Percentiles rank a stretch among this genome's conserved stretches.
Evolutionary conservation across 2,329 filamentous ascomycete species (phyloP).

Genomic region (Dactylonectria estremocensis): DNA sequence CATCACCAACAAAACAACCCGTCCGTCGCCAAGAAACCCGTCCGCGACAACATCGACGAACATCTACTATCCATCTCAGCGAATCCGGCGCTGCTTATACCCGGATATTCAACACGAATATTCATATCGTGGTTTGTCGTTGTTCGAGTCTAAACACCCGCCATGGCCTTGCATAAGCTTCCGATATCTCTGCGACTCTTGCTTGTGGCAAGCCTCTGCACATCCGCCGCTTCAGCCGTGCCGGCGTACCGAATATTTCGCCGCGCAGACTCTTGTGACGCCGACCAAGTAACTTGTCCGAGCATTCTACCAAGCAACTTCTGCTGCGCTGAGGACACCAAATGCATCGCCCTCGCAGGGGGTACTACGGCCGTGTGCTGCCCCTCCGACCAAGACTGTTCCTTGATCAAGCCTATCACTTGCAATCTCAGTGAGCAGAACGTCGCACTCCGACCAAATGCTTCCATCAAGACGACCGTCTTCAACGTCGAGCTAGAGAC

Average conservation of each 20-base stretch:
- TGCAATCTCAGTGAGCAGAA: slow-evolving; percentile 77
- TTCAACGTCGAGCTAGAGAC: slow-evolving; percentile 68
- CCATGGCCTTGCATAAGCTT: slow-evolving; percentile 38
- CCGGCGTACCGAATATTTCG: slow-evolving; percentile 57
- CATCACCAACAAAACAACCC: not conserved
- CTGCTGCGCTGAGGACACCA: slow-evolving; percentile 72
- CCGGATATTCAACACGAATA: slow-evolving; percentile 8
- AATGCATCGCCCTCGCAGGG: slow-evolving; percentile 75
- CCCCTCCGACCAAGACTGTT: slow-evolving; percentile 70
- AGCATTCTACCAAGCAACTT: slow-evolving; percentile 73
- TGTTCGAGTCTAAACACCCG: slow-evolving; percentile 18
- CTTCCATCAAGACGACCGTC: slow-evolving; percentile 77
- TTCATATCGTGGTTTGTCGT: not conserved
- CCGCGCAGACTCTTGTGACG: slow-evolving; percentile 66
- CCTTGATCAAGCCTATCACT: slow-evolving; percentile 73
- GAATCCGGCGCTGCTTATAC: slow-evolving; percentile 7
- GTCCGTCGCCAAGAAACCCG: slow-evolving; percentile 2
- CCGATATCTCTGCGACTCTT: slow-evolving; percentile 53
- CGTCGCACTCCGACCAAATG: slow-evolving; percentile 67
- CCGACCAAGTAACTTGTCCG: slow-evolving; percentile 68
- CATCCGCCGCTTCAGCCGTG: slow-evolving; percentile 59
- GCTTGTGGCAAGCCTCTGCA: slow-evolving; percentile 55
- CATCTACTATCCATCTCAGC: not conserved
- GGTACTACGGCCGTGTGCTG: slow-evolving; percentile 81
- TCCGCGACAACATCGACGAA: not conserved